Base-by-base conservation (phyloP, 108 stramenopile genomes). In the Nitzschia inconspicua region DNA sequence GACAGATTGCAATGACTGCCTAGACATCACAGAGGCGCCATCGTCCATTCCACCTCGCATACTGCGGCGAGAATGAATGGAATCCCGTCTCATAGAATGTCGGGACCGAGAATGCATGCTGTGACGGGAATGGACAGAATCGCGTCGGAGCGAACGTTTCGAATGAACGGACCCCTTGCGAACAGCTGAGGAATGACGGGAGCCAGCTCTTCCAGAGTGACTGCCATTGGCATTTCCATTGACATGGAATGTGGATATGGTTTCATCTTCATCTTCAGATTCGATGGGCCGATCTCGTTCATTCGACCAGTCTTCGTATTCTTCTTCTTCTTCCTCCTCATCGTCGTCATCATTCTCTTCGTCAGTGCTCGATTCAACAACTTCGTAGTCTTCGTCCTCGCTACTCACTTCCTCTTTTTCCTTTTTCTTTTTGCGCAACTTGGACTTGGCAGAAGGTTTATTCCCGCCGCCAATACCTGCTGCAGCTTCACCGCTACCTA, bases 211-310 rank as follows among this genome's bases (percentile, higher is more conserved):
- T 8, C 56, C 29, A 41, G 22, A 25, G 34, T 25, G 8, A 39
- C 14, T 11, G 22, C 43, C 30, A 34, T 34, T 30, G 11, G 47
- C 54, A 22, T 41, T 25, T 24, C 54, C 44, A 18, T 48, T 56
- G 35, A 60, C 65, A 26, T 60, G 60, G 13, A 72, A 68, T 49
- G 67, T 69, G 10, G 47, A 44, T 22, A 60, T 65, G 43, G 64
- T 65, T 30, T 70, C 69, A 66, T 70, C 69, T 11, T 75, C 67
- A 30, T 70, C 68, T 23, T 68, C 66, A 29, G 41, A 49, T 7
- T 47, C 47, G 1, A 36, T 20, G 30, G 36, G 56, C 23, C 49
- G 64, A 11, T 48, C 57, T 22, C 50, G 44, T 24, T 35, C 44
- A 13, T 60, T 8, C 3, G 67, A 60, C 40, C 44, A 42, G 27